Percentiles rank a stretch among this genome's conserved stretches.
Conservation (phyloP, 371 early-diverging fungal genomes). For the Mortierella sp. region DNA sequence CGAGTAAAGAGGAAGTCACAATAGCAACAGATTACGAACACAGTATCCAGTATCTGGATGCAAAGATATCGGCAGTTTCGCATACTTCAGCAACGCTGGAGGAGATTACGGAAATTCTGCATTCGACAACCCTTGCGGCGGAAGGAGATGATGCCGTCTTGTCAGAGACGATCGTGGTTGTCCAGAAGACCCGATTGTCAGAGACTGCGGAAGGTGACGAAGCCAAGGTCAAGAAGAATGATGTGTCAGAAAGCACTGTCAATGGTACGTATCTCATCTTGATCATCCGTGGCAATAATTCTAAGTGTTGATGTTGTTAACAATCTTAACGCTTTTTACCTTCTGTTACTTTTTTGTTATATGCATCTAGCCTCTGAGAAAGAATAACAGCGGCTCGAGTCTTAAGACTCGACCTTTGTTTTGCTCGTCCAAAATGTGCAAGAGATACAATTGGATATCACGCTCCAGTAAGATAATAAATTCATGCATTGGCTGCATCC, state of each 20-base stretch:
- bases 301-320: too few species aligned
- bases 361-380: not conserved
- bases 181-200: not conserved
- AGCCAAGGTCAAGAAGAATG: not conserved
- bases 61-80: too few species aligned
- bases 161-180: not conserved
- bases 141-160: not conserved
- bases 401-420: too few species aligned
- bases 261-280: not conserved
- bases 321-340: not conserved
- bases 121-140: not conserved
- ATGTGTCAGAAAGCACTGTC: not conserved
- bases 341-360: not conserved
- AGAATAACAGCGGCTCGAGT: not conserved
- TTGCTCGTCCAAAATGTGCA: too few species aligned
- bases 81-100: not conserved
- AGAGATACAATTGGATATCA: too few species aligned
- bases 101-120: slow-evolving; percentile 9
- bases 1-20: not conserved
- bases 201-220: not conserved
- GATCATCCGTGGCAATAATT: too few species aligned
- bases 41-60: too few species aligned
- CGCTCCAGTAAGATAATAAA: too few species aligned
- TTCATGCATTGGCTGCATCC: too few species aligned
- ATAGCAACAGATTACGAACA: too few species aligned